Conservation (phyloP, 2,329 filamentous ascomycete genomes). For the Colletotrichum sublineola region DNA sequence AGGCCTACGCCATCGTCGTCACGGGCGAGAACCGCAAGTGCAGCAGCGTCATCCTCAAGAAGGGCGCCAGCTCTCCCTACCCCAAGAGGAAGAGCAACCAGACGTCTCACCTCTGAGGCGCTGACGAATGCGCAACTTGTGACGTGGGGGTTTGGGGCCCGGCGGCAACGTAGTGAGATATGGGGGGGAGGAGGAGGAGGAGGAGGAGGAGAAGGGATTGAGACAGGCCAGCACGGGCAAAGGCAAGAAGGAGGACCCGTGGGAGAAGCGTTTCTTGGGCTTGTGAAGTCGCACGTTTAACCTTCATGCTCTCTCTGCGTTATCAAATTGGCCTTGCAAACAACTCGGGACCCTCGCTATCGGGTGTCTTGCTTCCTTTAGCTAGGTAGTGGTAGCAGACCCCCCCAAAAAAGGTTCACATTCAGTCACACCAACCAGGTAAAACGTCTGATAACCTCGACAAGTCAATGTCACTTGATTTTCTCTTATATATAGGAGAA, state of each 20-base stretch:
- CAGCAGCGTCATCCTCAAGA: slow-evolving; percentile 37
- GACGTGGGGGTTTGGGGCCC: background rate
- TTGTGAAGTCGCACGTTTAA: background rate
- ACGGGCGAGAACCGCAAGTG: slow-evolving; percentile 40
- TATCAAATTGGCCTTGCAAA: background rate
- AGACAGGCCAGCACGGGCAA: background rate
- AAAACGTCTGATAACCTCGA: background rate
- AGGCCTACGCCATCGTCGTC: slow-evolving; percentile 30
- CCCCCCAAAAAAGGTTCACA: background rate
- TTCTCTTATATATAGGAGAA: background rate
- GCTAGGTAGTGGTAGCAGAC: background rate
- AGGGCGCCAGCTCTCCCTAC: slow-evolving; percentile 14
- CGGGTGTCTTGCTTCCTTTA: background rate
- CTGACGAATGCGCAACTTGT: background rate
- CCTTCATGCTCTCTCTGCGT: background rate
- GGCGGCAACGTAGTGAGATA: background rate
- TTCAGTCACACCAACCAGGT: background rate
- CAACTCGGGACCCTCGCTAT: background rate
- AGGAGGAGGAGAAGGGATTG: background rate
- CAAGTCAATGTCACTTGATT: background rate
- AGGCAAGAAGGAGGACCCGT: background rate
- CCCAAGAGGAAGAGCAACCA: background rate
- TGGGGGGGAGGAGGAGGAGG: background rate
- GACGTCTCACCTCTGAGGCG: background rate
- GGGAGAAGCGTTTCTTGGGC: background rate